Conservation (phyloP, 371 early-diverging fungal genomes). For the Syncephalastrum racemosum region DNA sequence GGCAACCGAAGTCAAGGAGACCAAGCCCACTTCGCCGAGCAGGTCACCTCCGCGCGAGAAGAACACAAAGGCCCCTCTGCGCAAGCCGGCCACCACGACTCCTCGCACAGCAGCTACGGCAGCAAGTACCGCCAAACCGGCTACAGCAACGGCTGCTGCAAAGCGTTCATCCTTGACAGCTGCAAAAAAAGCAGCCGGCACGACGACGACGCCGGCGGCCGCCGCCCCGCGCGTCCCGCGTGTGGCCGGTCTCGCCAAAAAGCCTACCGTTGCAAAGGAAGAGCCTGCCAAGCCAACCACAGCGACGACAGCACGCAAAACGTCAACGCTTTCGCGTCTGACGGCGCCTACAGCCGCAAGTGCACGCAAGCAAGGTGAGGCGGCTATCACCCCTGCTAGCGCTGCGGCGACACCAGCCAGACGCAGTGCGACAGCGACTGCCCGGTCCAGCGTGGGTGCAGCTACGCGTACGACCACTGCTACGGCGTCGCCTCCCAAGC, state of each 20-base stretch:
- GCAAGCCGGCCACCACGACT: too few species aligned
- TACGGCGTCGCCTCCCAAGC: constrained; percentile 5
- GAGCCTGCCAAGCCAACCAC: constrained; percentile 2
- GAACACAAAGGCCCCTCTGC: background rate
- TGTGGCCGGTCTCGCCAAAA: constrained; percentile 13
- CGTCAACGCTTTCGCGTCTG: constrained; percentile 15
- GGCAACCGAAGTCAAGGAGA: too few species aligned
- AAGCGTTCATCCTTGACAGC: constrained; percentile 9
- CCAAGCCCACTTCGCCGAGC: too few species aligned
- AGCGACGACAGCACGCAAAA: constrained; percentile 1
- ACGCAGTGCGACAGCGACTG: too few species aligned
- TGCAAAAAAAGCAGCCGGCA: background rate
- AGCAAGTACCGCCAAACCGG: too few species aligned
- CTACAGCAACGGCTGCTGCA: constrained; percentile 3
- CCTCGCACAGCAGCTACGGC: too few species aligned
- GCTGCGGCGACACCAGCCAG: background rate
- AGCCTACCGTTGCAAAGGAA: constrained; percentile 1
- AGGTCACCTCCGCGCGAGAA: constrained; percentile 1
- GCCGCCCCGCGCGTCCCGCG: constrained; percentile 23
- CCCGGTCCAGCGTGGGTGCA: too few species aligned
- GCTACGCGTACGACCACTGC: background rate
- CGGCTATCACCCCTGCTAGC: constrained; percentile 5
- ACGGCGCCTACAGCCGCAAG: constrained; percentile 22
- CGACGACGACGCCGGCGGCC: constrained; percentile 2
- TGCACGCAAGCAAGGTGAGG: constrained; percentile 13